Conservation (phyloP, 2,329 filamentous ascomycete genomes). For the Dothideomycetidae sp. region DNA sequence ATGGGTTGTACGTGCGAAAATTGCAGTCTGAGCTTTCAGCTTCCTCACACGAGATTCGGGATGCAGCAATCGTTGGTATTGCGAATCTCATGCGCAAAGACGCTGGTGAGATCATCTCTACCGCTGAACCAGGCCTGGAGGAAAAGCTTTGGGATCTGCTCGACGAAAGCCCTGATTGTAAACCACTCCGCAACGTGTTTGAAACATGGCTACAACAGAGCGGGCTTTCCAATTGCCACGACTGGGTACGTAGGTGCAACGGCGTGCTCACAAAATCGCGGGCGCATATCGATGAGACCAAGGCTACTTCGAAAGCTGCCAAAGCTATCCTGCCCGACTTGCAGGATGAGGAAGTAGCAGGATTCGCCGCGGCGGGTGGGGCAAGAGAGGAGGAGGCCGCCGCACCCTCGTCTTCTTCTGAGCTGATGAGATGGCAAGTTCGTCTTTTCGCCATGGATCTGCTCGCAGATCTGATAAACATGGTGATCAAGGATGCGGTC, state of each 20-base stretch:
- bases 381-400: conserved; percentile 32
- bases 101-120: conserved; percentile 64
- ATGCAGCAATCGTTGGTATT: conserved; percentile 73
- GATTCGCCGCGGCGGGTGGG: conserved; percentile 67
- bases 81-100: conserved; percentile 93
- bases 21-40: conserved; percentile 67
- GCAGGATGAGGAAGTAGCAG: conserved; percentile 90
- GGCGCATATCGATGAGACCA: conserved; percentile 45
- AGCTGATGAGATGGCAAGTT: conserved; percentile 89
- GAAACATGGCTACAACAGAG: conserved; percentile 90
- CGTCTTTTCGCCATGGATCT: conserved; percentile 86
- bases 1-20: conserved; percentile 65
- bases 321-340: conserved; percentile 45
- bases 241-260: conserved; percentile 86
- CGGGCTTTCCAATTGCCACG: conserved; percentile 59
- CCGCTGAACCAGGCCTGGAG: conserved; percentile 65
- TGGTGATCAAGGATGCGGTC: conserved; percentile 65
- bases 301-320: conserved; percentile 16
- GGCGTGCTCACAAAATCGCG: conserved; percentile 78
- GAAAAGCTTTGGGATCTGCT: conserved; percentile 85
- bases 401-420: conserved; percentile 45
- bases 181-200: conserved; percentile 73
- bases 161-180: conserved; percentile 60
- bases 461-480: conserved; percentile 64
- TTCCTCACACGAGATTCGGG: conserved; percentile 52